Base-by-base conservation (phyloP, 2,329 filamentous ascomycete genomes). In the Colletotrichum higginsianum region DNA sequence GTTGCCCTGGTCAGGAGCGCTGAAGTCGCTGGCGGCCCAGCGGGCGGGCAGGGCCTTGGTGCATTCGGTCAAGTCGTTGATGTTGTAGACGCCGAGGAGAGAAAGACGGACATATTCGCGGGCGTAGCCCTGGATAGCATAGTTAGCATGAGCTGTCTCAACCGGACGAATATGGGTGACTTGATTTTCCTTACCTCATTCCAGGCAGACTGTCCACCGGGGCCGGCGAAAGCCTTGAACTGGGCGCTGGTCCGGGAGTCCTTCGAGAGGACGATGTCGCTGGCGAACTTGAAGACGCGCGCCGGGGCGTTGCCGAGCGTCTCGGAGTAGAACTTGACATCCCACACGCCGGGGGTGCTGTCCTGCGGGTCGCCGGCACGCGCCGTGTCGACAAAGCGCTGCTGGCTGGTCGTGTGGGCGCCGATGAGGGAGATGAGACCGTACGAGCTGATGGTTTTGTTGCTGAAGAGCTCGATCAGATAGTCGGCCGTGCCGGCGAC, bases 31-130 rank as follows among this genome's bases (percentile, higher is more conserved):
- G 42, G 44, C 30, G 18, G 75, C 75, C 62, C 52, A 65, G 18
- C 62, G 62, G 0, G 80, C 66, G 9, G 84, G 87, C 7, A 89
- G 78, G 2, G 86, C 85, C 74, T 85, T 84, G 6, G 86, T 87
- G 82, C 87, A 90, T 72, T 89, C 87, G 12, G 83, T 86, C 53
- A 90, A 78, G 38, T 80, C 77, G 77, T 89, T 89, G 77, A 89
- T 86, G 75, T 88, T 88, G 75, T 87, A 83, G 18, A 89, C 87
- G 1, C 88, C 88, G 11, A 90, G 83, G 4, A 89, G 79, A 47
- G 84, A 86, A 30, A 90, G 80, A 15, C 87, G 85, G 56, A 87
- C 82, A 74, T 89, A 89, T 16, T 85, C 87, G 55, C 82, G 81
- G 2, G 86, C 84, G 64, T 87, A 89, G 42, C 85, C 86, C 73